Evolutionary conservation across 1,139 yeast species (phyloP), one percentile per base, ranked within the genome.

Genomic region (Yamadazyma triangularis): DNA sequence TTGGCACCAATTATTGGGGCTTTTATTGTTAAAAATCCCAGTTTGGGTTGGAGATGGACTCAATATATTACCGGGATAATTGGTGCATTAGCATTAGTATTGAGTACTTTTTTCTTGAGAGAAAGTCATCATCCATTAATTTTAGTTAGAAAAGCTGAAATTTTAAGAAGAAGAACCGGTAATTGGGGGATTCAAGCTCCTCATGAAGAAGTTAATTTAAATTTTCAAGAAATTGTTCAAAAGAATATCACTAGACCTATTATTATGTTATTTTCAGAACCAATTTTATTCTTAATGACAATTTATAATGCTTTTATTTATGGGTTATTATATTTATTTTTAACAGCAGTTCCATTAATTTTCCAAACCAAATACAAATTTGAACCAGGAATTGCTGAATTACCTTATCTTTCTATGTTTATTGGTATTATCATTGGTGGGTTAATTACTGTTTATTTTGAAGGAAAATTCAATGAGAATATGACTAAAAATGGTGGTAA

Each of bases 181-280:
- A 77, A 73, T 52, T 84, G 95, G 95, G 87, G 87, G 24, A 81
- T 86, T 32, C 78, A 76, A 48, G 94, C 95, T 15, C 80, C 93
- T 4, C 91, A 82, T 49, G 95, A 86, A 51, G 83, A 79, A 45
- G 71, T 79, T 34, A 69, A 70, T 32, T 61, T 85, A 29, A 66
- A 78, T 22, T 35, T 85, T 27, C 68, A 67, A 47, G 89, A 81
- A 46, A 77, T 87, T 40, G 73, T 68, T 18, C 77, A 80, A 44
- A 82, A 80, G 48, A 84, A 81, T 45, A 54, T 86, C 27, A 50
- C 80, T 4, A 73, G 94, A 58, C 95, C 95, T 4, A 31, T 85
- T 13, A 53, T 52, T 15, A 79, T 86, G 86, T 63, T 86, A 40
- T 55, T 74, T 39, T 63, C 71, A 7, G 95, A 86, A 55, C 94